Percentiles rank a stretch among this genome's conserved stretches.
Evolutionary conservation across 768 basidiomycete species (phyloP).

Genomic region (Filobasidium floriforme): DNA sequence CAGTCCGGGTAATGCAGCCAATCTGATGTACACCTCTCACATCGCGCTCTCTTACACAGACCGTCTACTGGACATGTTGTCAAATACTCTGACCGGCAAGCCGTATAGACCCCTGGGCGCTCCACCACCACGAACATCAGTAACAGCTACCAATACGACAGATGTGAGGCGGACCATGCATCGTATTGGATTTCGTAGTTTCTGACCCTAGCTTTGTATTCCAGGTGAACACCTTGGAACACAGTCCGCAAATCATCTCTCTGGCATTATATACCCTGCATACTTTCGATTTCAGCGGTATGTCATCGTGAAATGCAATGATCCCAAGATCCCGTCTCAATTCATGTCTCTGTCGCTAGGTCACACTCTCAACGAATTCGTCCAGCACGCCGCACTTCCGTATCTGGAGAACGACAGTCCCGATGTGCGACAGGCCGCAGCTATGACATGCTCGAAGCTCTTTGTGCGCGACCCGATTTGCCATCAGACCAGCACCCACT

Average conservation of each 20-base stretch:
- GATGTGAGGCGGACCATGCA: no score
- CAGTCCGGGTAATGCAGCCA: slow-evolving; percentile 13
- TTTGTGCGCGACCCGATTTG: slow-evolving; percentile 93
- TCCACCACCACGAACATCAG: slow-evolving; percentile 50
- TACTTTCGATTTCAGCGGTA: slow-evolving; percentile 89
- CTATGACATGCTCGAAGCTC: slow-evolving; percentile 79
- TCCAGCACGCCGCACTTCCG: slow-evolving; percentile 79
- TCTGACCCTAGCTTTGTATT: no score
- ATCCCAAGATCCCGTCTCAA: background rate
- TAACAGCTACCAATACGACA: background rate
- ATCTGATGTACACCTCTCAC: background rate
- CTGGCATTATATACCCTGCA: slow-evolving; percentile 81
- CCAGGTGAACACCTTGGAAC: slow-evolving; percentile 14
- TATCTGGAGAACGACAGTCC: slow-evolving; percentile 88
- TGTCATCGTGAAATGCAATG: slow-evolving; percentile 20
- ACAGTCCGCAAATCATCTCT: slow-evolving; percentile 51
- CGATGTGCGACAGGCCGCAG: slow-evolving; percentile 81
- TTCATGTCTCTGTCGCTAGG: slow-evolving; percentile 48
- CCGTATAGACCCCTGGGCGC: slow-evolving; percentile 82
- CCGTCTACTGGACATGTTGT: slow-evolving; percentile 77
- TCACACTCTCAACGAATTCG: slow-evolving; percentile 90
- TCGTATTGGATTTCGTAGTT: no score
- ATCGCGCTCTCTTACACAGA: slow-evolving; percentile 50
- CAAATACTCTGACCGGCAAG: slow-evolving; percentile 70
- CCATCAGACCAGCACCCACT: slow-evolving; percentile 88